Conservation (phyloP, 106 monocot genomes). For the Allium fistulosum region DNA sequence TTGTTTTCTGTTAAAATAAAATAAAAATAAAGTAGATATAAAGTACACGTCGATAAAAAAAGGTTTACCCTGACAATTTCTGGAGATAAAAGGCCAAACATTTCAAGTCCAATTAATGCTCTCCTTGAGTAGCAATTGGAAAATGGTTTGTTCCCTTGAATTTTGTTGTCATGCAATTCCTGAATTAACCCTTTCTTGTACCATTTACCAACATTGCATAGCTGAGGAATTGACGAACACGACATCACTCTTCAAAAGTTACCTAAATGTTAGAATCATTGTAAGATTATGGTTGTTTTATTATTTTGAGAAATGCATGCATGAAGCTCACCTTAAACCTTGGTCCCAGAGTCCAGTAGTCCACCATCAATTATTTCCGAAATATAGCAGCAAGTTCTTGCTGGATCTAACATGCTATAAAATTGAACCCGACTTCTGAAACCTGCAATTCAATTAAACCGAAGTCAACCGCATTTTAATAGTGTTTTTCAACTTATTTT, state of each 20-base stretch:
- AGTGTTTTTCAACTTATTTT: not conserved
- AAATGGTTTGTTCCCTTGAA: constrained; percentile 19
- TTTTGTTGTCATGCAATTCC: constrained; percentile 22
- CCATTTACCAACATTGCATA: constrained; percentile 49
- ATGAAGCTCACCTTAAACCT: constrained; percentile 55
- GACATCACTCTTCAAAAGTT: constrained; percentile 29
- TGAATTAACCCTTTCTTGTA: constrained; percentile 39
- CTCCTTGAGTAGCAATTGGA: constrained; percentile 15
- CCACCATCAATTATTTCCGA: constrained; percentile 92
- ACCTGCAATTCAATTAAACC: constrained; percentile 37
- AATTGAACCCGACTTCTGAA: constrained; percentile 70
- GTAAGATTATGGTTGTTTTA: too few species aligned
- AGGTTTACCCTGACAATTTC: constrained; percentile 46
- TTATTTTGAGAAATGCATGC: not conserved
- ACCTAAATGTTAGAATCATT: too few species aligned
- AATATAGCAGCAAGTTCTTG: constrained; percentile 55
- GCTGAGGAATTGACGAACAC: constrained; percentile 39
- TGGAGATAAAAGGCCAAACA: constrained; percentile 68
- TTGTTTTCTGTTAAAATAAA: too few species aligned
- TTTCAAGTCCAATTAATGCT: constrained; percentile 54
- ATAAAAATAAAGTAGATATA: not conserved
- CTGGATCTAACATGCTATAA: constrained; percentile 53
- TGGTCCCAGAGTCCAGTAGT: constrained; percentile 66
- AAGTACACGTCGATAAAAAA: not conserved
- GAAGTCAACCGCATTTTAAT: not conserved